Evolutionary conservation across 2,329 filamentous ascomycete species (phyloP), one percentile per base, ranked within the genome.

Genomic region (Aureobasidium sp.): DNA sequence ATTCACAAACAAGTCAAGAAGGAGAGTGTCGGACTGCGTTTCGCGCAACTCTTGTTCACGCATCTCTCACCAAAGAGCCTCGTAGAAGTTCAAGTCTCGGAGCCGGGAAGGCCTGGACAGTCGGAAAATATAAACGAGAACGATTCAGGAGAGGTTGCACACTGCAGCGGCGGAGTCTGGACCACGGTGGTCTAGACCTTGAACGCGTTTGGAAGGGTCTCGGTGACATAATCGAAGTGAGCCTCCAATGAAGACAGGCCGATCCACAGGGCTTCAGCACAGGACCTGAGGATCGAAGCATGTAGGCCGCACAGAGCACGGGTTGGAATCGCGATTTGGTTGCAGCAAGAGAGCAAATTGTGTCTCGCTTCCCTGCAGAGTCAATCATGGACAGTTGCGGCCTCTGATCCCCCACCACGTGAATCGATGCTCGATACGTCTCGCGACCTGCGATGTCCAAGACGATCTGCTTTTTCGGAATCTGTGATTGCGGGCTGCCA

Each of bases 391-490:
- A 15, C 51, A 31, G 51, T 55, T 43, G 37, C 27, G 37, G 38
- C 21, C 19, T 55, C 25, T 31, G n/a, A 43, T 38, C 38, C 51
- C 29, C 53, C 53, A 31, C 53, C 40, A 46, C 40, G 29, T 45
- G 53, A 29, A 57, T 46, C 40, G 51, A 31, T 27, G n/a, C n/a
- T 55, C 62, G 62, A 63, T 63, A 54, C 51, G 19, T 53, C 59
- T 46, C 37, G 33, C 27, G 23, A 42, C 29, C 31, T 42, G 59
- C 62, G 62, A 63, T 63, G 54, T 42, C 19, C 59, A 50, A 42
- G 29, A 17, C 59, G 31, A 60, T 54, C 40, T 57, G 57, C 29
- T 55, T 40, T 37, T 57, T 60, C 23, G 38, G 57, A 51, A 50
- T 59, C 53, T 59, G 33, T 37, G 35, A 49, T 59, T 49, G 33